Conservation (phyloP, 768 basidiomycete species). For the Gelatoporia subvermispora region DNA sequence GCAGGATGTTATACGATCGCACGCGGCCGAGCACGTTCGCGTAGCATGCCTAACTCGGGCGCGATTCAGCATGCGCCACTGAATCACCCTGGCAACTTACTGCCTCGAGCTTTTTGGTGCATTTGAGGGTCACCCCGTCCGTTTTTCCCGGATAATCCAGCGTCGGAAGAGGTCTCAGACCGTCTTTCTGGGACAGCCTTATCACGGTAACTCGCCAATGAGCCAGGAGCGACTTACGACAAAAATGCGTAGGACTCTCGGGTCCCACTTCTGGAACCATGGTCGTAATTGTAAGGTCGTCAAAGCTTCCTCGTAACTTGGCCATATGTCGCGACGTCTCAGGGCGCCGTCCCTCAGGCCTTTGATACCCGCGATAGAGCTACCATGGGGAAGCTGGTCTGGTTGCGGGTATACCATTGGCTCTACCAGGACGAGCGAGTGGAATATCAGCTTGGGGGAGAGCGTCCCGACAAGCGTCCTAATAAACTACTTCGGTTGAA, state of each 20-base stretch:
- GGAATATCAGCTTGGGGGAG: not conserved
- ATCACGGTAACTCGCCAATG: not conserved
- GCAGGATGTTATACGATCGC: not conserved
- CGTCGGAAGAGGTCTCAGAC: no score
- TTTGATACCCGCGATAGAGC: no score
- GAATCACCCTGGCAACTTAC: not conserved
- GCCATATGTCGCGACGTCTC: slow-evolving; percentile 47
- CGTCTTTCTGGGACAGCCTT: no score
- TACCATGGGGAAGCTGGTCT: not conserved
- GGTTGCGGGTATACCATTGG: not conserved
- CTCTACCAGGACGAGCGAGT: not conserved
- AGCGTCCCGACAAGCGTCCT: no score
- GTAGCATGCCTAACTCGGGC: not conserved
- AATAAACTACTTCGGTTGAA: no score
- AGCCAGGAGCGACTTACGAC: not conserved
- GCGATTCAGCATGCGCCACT: not conserved
- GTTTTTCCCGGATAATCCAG: no score
- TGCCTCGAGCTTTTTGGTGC: not conserved
- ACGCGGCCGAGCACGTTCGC: not conserved
- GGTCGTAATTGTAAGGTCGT: slow-evolving; percentile 16
- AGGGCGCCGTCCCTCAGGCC: slow-evolving; percentile 21
- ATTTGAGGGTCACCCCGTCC: not conserved
- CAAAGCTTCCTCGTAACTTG: slow-evolving; percentile 43
- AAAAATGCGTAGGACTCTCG: not conserved
- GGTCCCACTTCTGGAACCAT: not conserved